phyloP scores from a whole-genome alignment of 441 rosid genomes.

The Hura crepitans region DNA sequence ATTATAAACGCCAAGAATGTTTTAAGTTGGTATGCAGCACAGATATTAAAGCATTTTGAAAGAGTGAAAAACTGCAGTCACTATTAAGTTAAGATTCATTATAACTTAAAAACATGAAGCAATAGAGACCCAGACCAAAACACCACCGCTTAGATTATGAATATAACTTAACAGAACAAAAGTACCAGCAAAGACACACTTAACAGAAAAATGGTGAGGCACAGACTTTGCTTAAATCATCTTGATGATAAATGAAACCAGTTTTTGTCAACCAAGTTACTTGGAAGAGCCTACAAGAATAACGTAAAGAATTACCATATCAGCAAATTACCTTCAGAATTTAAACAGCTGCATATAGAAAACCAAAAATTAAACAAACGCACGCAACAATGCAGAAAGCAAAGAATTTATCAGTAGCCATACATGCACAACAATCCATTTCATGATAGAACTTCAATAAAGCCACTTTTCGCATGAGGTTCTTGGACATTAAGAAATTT shows the following conservation, averaged over 20 bases:
- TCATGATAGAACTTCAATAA: neutral
- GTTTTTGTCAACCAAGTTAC: conserved; percentile 79
- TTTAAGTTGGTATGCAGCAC: neutral
- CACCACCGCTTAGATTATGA: conserved; percentile 2
- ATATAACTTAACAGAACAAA: neutral
- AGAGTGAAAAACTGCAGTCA: neutral
- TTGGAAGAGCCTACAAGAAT: conserved; percentile 84
- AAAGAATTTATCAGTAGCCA: neutral
- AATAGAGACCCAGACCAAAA: neutral
- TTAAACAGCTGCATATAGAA: conserved; percentile 3
- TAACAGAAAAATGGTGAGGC: conserved; percentile 30
- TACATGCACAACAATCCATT: neutral
- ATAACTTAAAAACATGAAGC: neutral
- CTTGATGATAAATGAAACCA: conserved; percentile 80
- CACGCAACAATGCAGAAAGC: neutral
- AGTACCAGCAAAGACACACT: conserved; percentile 7
- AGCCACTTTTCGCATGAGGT: neutral
- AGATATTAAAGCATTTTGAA: neutral
- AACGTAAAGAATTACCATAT: conserved; percentile 32
- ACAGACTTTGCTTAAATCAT: conserved; percentile 74
- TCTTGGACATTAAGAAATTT: neutral
- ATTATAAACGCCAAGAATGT: neutral
- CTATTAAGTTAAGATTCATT: neutral
- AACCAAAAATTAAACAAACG: conserved; percentile 7
- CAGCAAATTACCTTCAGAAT: conserved; percentile 19